Evolutionary conservation across 345 rosid species (phyloP).

Genomic region (Nasturtium officinale): DNA sequence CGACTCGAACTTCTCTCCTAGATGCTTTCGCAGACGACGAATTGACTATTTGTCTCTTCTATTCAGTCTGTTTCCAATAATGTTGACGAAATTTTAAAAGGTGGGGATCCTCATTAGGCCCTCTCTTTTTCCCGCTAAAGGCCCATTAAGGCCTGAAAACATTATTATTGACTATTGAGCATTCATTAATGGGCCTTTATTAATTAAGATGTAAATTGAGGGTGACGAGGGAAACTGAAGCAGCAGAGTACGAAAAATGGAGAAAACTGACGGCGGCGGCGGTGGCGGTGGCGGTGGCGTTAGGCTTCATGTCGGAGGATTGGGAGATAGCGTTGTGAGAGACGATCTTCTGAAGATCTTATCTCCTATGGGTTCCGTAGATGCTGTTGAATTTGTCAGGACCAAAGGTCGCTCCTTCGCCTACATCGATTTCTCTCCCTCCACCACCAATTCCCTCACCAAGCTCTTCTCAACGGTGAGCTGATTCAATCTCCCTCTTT

Average conservation of each 20-base stretch:
- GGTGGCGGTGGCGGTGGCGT: conserved; percentile 32
- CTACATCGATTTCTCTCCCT: conserved; percentile 68
- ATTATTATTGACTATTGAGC: not conserved
- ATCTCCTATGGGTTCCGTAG: conserved; percentile 55
- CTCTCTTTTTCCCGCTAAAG: not conserved
- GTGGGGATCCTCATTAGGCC: not conserved
- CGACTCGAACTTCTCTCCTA: conserved; percentile 8
- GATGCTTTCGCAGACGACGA: conserved; percentile 43
- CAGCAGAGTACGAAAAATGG: conserved; percentile 22
- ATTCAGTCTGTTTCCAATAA: conserved; percentile 33
- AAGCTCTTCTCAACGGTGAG: conserved; percentile 80
- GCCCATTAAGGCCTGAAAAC: conserved; percentile 4
- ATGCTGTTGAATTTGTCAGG: conserved; percentile 61
- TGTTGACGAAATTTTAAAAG: not conserved
- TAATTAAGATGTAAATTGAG: not conserved
- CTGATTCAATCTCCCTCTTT: conserved; percentile 1
- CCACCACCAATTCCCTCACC: conserved; percentile 59
- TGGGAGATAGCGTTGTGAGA: conserved; percentile 67
- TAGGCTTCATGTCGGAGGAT: conserved; percentile 77
- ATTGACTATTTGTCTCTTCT: conserved; percentile 21
- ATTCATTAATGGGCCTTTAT: conserved; percentile 19
- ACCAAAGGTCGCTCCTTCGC: conserved; percentile 96
- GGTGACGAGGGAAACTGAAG: conserved; percentile 11
- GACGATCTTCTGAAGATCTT: conserved; percentile 67
- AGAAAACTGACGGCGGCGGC: conserved; percentile 11